Conservation (phyloP, 192 early-diverging fungal species). For the Geranomyces michiganensis region DNA sequence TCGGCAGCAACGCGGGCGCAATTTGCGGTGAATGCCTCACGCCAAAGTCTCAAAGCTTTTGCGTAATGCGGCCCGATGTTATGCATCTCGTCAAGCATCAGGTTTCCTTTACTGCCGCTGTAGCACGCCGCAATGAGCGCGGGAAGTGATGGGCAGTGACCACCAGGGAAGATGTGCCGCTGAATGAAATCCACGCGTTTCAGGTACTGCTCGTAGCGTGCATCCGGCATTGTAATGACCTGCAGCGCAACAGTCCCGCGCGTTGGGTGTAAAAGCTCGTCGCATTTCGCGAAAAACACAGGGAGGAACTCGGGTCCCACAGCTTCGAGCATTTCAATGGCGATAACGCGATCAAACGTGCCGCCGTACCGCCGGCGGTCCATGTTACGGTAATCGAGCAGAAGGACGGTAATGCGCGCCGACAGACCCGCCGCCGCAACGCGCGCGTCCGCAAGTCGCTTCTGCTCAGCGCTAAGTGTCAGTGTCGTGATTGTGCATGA, state of each 20-base stretch:
- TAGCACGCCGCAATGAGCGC: slow-evolving; percentile 55
- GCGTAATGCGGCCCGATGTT: slow-evolving; percentile 76
- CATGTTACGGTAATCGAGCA: slow-evolving; percentile 71
- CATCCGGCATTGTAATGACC: slow-evolving; percentile 73
- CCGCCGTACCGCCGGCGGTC: slow-evolving; percentile 45
- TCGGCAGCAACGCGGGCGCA: slow-evolving; percentile 54
- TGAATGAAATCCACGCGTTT: slow-evolving; percentile 69
- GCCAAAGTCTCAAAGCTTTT: slow-evolving; percentile 69
- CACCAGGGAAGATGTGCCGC: slow-evolving; percentile 78
- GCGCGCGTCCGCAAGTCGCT: slow-evolving; percentile 63
- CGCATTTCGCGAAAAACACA: slow-evolving; percentile 62
- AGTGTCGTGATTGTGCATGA: slow-evolving; percentile 62
- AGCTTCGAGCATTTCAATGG: slow-evolving; percentile 77
- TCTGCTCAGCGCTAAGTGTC: slow-evolving; percentile 70
- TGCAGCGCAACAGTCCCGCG: slow-evolving; percentile 63
- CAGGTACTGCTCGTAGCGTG: slow-evolving; percentile 61
- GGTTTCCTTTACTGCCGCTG: slow-evolving; percentile 53
- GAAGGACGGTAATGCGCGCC: slow-evolving; percentile 59
- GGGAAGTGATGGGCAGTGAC: slow-evolving; percentile 69
- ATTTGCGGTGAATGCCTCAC: slow-evolving; percentile 60
- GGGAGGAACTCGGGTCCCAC: slow-evolving; percentile 69
- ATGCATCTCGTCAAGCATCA: slow-evolving; percentile 60
- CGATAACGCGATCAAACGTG: slow-evolving; percentile 72
- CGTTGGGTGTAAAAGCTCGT: slow-evolving; percentile 58
- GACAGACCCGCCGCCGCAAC: slow-evolving; percentile 59